Base-by-base conservation (phyloP, 2,329 filamentous ascomycete species). In the Aureobasidium lini region DNA sequence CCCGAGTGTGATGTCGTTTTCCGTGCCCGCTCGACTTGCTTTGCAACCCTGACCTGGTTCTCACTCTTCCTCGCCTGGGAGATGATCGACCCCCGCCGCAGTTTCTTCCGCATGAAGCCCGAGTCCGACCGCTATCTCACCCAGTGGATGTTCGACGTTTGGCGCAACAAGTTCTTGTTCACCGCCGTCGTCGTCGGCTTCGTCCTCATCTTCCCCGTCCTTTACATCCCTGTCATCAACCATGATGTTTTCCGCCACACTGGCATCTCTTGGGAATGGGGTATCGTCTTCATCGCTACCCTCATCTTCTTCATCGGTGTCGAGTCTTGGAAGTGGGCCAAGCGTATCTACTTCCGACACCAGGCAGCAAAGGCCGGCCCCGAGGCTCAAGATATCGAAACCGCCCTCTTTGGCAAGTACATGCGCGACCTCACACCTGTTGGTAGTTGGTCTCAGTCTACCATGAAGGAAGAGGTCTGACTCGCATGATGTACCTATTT, bases 31-130 rank as follows among this genome's bases (percentile, higher is more conserved):
- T 85, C 86, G 0, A 89, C 88, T 0, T 87, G 84, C 4, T 90
- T 90, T 67, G 86, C 85, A 34, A 87, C 83, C 64, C 78, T 90
- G 56, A 90, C 87, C 0, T 90, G 87, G 87, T 87, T 87, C 65
- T 85, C 86, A 0, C 79, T 90, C 16, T 88, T 90, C 75, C 77
- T 89, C 5, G 88, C 88, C 0, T 91, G 88, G 88, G 87, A 91
- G 70, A 87, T 89, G 81, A 79, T 89, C 61, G 80, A 88, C 66
- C 81, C 87, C 73, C 84, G 87, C 23, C 82, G 85, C 44, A 86
- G 82, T 7, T 88, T 91, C 76, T 90, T 91, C 80, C 79, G 81
- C 66, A 88, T 90, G 83, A 82, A 88, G 66, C 84, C 86, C 0
- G 76, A 77, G 15, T 81, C 79, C 28, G 83, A 81, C 66, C 75